A percentile compares a stretch with the other conserved stretches of the same genome.
Conservation (phyloP, 352 stramenopile species). For the Phytophthora citricola region DNA sequence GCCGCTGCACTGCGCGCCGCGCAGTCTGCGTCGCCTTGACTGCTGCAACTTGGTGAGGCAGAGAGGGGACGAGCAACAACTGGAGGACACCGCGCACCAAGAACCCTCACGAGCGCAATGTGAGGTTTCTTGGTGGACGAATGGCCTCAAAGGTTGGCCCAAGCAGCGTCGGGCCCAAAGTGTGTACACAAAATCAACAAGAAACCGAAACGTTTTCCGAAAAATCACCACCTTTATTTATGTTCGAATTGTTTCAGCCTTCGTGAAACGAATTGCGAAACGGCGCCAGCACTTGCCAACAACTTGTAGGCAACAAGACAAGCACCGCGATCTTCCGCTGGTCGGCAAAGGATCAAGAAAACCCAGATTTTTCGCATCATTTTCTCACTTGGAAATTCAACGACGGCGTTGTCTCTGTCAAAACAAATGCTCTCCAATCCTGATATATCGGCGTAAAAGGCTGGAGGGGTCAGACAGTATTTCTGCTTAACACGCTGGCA, state of each 20-base stretch:
- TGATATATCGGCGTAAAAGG: not conserved
- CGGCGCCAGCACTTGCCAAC: not conserved
- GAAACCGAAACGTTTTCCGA: too few species aligned
- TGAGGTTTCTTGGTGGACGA: slow-evolving; percentile 29
- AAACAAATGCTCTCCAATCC: slow-evolving; percentile 5
- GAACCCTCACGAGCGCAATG: slow-evolving; percentile 16
- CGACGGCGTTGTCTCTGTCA: not conserved
- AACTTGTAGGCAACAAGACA: not conserved
- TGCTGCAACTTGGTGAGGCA: slow-evolving; percentile 19
- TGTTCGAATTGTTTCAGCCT: too few species aligned
- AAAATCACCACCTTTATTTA: too few species aligned
- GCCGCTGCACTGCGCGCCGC: slow-evolving; percentile 1
- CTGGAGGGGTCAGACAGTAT: too few species aligned
- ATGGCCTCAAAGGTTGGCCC: slow-evolving; percentile 8
- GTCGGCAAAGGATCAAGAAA: slow-evolving; percentile 15
- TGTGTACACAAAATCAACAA: slow-evolving; percentile 13
- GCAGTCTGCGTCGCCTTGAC: slow-evolving; percentile 1
- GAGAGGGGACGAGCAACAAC: slow-evolving; percentile 19
- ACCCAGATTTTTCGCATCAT: slow-evolving; percentile 28
- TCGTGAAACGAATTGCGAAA: slow-evolving; percentile 4
- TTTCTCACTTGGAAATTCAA: slow-evolving; percentile 16
- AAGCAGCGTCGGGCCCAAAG: slow-evolving; percentile 23
- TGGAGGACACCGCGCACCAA: slow-evolving; percentile 27
- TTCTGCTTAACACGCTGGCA: too few species aligned
- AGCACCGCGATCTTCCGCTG: slow-evolving; percentile 8